Base-by-base conservation (phyloP, 495 filamentous ascomycete genomes). In the Pyrenopolyporus hunteri region DNA sequence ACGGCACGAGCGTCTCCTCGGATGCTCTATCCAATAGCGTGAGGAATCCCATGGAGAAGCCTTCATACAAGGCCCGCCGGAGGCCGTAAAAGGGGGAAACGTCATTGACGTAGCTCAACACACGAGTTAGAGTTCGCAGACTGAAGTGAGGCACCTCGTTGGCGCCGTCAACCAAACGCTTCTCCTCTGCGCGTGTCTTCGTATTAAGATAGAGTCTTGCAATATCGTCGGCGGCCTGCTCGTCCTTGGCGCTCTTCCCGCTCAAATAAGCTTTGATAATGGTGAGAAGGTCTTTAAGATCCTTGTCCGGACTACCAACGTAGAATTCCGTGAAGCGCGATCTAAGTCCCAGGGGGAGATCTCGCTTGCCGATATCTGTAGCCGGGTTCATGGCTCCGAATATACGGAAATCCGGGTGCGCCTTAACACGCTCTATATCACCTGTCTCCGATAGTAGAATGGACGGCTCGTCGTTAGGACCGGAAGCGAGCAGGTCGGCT, bases 361-460 rank as follows among this genome's bases (percentile, higher is more conserved):
- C 94, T 52, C 91, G 85, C 76, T 98, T 99, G 26, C 95, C 95
- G 53, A 96, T 84, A 79, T 99, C 95, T 9, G 93, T 98, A 8
- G 95, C 93, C 37, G 95, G 95, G 68, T 99, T 99, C 95, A 99
- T 99, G 37, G 94, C 94, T 19, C 90, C 95, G 73, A 99, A 98
- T 19, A 99, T 89, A 26, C 95, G 87, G 71, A 99, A 99, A 64
- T 97, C 84, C 2, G 90, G 88, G 70, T 99, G 94, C 1, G 92
- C 93, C 47, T 87, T 84, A 6, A 98, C 86, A 36, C 92, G 83
- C 70, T 97, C 91, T 19, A 92, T 87, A 55, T 92, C 89, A 45
- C 94, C 95, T 31, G 91, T 92, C 74, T 99, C 95, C 1, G 91
- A 90, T 22, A 99, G 83, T 9, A 97, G 76, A 31, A 99, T 85